phyloP scores from a whole-genome alignment of 352 stramenopile species.

The Globisporangium acanthophoron region DNA sequence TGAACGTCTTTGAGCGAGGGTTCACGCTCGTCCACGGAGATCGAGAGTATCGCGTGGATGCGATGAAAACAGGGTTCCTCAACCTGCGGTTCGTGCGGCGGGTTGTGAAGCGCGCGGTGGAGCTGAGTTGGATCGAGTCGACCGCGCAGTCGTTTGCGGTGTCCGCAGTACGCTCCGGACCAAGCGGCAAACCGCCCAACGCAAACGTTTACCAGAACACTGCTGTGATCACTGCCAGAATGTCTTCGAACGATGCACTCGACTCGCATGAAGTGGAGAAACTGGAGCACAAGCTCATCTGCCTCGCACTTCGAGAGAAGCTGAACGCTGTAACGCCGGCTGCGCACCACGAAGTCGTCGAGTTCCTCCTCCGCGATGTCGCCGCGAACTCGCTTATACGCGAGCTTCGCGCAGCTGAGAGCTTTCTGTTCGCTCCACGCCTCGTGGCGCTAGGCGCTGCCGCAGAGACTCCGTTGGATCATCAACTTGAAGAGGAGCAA shows the following conservation, averaged over 20 bases:
- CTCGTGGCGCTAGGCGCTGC: slow-evolving; percentile 1
- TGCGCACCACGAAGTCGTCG: slow-evolving; percentile 23
- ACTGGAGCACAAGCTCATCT: slow-evolving; percentile 37
- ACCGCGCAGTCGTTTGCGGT: not conserved
- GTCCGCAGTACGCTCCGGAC: not conserved
- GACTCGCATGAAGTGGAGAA: slow-evolving; percentile 20
- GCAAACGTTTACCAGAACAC: slow-evolving; percentile 1
- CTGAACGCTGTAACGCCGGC: slow-evolving; percentile 16
- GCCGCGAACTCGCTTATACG: slow-evolving; percentile 13
- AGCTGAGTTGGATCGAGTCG: slow-evolving; percentile 16
- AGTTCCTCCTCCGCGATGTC: slow-evolving; percentile 42
- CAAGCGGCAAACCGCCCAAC: not conserved
- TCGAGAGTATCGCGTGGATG: not conserved
- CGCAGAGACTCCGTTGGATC: not conserved
- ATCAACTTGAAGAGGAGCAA: not conserved
- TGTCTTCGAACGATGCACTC: not conserved
- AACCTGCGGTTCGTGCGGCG: slow-evolving; percentile 16
- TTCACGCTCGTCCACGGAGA: slow-evolving; percentile 15
- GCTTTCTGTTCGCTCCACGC: slow-evolving; percentile 3
- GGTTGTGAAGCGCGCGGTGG: slow-evolving; percentile 19
- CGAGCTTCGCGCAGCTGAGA: slow-evolving; percentile 23
- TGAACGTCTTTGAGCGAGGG: slow-evolving; percentile 23
- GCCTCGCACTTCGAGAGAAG: slow-evolving; percentile 31
- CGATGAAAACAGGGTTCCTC: slow-evolving; percentile 1
- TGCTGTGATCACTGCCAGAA: not conserved